phyloP scores from a whole-genome alignment of 306 rosid species.

The Sphenostylis stenocarpa region DNA sequence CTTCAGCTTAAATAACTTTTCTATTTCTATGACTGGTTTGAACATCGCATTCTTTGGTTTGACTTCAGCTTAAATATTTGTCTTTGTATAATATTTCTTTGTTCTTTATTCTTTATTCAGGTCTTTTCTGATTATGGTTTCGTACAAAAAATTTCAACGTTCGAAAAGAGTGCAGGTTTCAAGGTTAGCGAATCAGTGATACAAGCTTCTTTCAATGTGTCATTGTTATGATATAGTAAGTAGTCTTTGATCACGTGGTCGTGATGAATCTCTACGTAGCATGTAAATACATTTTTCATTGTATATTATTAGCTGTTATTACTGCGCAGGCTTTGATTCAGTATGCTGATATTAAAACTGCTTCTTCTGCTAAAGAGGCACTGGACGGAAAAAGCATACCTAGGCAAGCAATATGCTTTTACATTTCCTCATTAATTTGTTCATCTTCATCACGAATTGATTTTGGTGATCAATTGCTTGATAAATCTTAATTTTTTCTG shows the following conservation, averaged over 20 bases:
- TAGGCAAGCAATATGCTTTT: conserved; percentile 50
- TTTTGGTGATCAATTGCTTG: neutral
- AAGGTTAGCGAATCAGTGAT: conserved; percentile 53
- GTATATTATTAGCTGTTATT: neutral
- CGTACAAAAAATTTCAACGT: conserved; percentile 86
- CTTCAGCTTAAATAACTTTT: too few species aligned
- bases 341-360: conserved; percentile 71
- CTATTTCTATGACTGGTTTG: too few species aligned
- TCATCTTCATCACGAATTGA: neutral
- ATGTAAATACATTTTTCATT: neutral
- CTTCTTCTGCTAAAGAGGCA: conserved; percentile 71
- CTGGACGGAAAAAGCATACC: conserved; percentile 92
- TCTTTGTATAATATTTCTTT: too few species aligned
- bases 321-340: conserved; percentile 72
- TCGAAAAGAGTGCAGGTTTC: conserved; percentile 90
- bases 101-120: conserved; percentile 39
- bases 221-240: too few species aligned
- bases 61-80: too few species aligned
- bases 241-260: neutral
- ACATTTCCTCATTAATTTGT: neutral
- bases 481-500: conserved; percentile 9
- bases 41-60: too few species aligned
- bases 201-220: neutral
- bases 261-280: neutral
- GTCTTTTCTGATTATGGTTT: conserved; percentile 84